A percentile compares a stretch with the other conserved stretches of the same genome.
Evolutionary conservation across 176 grass and related monocot genomes (phyloP).

Genomic region (Carex scoparia): DNA sequence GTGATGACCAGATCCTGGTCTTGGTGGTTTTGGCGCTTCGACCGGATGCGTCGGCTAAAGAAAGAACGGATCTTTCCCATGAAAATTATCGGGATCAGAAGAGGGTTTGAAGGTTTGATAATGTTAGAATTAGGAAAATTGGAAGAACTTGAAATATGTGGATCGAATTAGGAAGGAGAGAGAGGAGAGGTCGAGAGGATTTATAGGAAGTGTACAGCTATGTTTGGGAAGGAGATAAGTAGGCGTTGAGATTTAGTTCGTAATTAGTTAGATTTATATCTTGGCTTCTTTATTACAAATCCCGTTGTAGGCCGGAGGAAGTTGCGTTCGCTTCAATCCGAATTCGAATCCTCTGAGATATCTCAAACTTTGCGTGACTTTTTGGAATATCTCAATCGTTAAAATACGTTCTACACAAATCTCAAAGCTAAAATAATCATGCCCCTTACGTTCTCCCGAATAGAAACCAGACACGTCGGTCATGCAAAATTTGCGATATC

Average conservation of each 20-base stretch:
- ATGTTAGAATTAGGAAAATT: not conserved
- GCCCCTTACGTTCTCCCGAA: too few relatives aligned
- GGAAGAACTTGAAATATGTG: not conserved
- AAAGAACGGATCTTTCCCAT: slow-evolving; percentile 90
- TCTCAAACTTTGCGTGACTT: too few relatives aligned
- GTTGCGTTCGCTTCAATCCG: too few relatives aligned
- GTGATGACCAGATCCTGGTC: not conserved
- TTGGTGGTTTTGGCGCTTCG: slow-evolving; percentile 28
- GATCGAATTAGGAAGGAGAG: not conserved
- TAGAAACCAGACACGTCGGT: too few relatives aligned
- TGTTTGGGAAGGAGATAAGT: not conserved
- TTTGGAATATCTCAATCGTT: too few relatives aligned
- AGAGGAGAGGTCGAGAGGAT: not conserved
- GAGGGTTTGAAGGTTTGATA: not conserved
- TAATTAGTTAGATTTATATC: not conserved
- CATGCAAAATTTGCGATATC: too few relatives aligned
- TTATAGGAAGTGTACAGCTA: not conserved
- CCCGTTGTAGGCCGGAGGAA: not conserved
- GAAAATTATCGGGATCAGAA: not conserved
- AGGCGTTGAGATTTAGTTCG: not conserved
- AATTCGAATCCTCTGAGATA: too few relatives aligned
- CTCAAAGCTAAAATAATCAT: too few relatives aligned
- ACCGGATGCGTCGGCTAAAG: slow-evolving; percentile 46
- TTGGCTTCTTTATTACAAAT: not conserved
- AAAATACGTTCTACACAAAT: too few relatives aligned